Conservation (phyloP, 1,284 basidiomycete genomes). For the Spongispora temasekensis region DNA sequence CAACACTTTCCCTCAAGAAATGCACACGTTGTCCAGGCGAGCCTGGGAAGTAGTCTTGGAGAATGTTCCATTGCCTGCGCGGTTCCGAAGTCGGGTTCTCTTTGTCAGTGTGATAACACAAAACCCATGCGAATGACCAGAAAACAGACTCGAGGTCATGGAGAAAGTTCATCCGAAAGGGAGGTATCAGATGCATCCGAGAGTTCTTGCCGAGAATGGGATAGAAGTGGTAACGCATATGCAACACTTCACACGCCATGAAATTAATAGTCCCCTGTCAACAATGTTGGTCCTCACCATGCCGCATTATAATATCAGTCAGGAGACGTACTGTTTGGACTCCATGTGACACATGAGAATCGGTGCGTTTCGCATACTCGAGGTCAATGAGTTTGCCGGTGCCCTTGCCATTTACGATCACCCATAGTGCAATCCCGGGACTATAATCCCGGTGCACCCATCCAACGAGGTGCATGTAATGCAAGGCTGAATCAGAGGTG, state of each 20-base stretch:
- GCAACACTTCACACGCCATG: slow-evolving; percentile 6
- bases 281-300: neutral
- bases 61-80: neutral
- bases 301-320: neutral
- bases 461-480: neutral
- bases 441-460: slow-evolving; percentile 19
- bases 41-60: neutral
- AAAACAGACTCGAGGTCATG: slow-evolving; percentile 15
- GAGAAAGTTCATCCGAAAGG: slow-evolving; percentile 1
- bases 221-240: neutral
- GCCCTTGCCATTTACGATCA: neutral
- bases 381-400: slow-evolving; percentile 8
- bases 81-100: neutral
- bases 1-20: neutral
- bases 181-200: too few relatives aligned
- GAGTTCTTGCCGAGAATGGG: too few relatives aligned
- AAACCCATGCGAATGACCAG: slow-evolving; percentile 12
- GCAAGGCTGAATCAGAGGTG: neutral
- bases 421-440: neutral
- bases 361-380: slow-evolving; percentile 8
- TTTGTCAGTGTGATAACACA: slow-evolving; percentile 1
- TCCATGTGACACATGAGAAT: neutral
- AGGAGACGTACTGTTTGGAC: slow-evolving; percentile 5
- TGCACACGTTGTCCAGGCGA: neutral
- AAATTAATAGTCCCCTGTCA: neutral